Percentiles rank a stretch among this genome's conserved stretches.
Conservation (phyloP, 306 rosid genomes). For the Trichosanthes truncata region DNA sequence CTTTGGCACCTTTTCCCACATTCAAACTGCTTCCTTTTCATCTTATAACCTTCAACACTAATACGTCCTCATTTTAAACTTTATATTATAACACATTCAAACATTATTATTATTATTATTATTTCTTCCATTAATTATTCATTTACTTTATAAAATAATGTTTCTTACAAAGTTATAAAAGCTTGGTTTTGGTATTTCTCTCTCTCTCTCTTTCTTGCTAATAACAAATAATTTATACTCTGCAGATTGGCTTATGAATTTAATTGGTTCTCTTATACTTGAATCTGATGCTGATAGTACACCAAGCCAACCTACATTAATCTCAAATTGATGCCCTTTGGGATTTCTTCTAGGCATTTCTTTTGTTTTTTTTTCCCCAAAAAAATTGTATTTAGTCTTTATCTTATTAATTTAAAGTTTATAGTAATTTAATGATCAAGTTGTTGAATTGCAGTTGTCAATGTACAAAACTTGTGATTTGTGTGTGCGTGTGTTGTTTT, state of each 20-base stretch:
- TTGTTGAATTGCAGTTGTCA: not conserved
- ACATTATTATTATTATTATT: not conserved
- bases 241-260: no score
- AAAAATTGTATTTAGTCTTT: no score
- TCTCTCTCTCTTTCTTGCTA: no score
- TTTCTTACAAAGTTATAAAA: not conserved
- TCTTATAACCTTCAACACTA: not conserved
- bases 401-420: not conserved
- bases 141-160: no score
- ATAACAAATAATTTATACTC: not conserved
- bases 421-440: not conserved
- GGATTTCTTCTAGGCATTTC: not conserved
- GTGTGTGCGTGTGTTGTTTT: not conserved
- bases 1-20: slow-evolving; percentile 20
- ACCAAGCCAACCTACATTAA: not conserved
- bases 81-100: not conserved
- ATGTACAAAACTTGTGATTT: not conserved
- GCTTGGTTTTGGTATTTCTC: not conserved
- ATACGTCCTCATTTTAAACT: not conserved
- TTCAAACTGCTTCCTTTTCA: not conserved
- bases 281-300: slow-evolving; percentile 6
- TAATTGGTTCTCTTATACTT: not conserved
- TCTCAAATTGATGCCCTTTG: not conserved
- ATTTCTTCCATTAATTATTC: not conserved
- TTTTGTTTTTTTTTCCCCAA: not conserved